Conservation (phyloP, 75 land plant species). For the Chamaecyparis obtusa region DNA sequence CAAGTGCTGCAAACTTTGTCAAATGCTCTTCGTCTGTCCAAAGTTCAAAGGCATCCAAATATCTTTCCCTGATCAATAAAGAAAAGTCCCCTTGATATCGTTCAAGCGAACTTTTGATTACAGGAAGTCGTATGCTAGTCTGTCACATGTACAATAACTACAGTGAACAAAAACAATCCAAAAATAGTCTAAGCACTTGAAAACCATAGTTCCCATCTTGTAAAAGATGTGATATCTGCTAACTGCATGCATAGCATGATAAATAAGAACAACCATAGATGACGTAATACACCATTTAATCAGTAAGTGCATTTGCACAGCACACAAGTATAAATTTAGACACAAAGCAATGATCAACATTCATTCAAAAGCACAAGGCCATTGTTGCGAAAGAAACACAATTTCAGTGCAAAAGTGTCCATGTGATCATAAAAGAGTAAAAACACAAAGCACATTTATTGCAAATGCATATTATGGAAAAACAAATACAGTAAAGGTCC, state of each 20-base stretch:
- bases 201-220: not conserved
- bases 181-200: not conserved
- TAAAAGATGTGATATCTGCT: not conserved
- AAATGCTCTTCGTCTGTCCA: slow-evolving; percentile 74
- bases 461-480: not conserved
- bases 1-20: slow-evolving; percentile 77
- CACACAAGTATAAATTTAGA: not conserved
- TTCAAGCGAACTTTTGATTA: slow-evolving; percentile 58
- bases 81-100: slow-evolving; percentile 73
- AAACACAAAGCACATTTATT: not conserved
- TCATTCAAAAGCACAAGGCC: not conserved
- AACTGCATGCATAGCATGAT: not conserved
- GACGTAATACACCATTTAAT: not conserved
- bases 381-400: not conserved
- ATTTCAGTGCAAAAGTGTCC: not conserved
- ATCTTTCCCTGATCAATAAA: slow-evolving; percentile 57
- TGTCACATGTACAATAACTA: slow-evolving; percentile 27
- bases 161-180: not conserved
- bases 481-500: slow-evolving; percentile 2
- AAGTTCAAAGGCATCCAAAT: slow-evolving; percentile 40
- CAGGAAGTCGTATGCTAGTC: slow-evolving; percentile 85
- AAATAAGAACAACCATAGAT: not conserved
- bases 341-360: not conserved
- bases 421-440: not conserved
- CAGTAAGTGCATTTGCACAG: not conserved